A percentile compares a stretch with the other conserved stretches of the same genome.
Evolutionary conservation across 345 rosid species (phyloP).

Genomic region (Citrus sp.): DNA sequence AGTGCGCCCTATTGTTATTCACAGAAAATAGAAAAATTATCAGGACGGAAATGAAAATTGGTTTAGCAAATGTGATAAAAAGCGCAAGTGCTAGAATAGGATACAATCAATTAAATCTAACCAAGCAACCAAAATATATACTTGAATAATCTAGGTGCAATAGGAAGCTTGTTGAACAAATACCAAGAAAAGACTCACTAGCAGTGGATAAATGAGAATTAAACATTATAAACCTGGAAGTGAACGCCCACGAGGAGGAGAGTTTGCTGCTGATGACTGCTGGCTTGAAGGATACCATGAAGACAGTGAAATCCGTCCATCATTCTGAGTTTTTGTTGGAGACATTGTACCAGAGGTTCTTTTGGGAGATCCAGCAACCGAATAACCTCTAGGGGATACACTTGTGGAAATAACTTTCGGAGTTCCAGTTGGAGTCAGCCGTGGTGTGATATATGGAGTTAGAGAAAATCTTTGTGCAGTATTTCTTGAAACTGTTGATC

Average conservation of each 20-base stretch:
- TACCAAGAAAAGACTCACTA: background rate
- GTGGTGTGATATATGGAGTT: conserved; percentile 80
- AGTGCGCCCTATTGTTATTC: conserved; percentile 39
- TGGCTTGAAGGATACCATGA: conserved; percentile 92
- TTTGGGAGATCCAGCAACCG: conserved; percentile 65
- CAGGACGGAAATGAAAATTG: conserved; percentile 5
- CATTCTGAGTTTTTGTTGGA: conserved; percentile 60
- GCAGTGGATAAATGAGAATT: background rate
- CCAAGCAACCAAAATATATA: background rate
- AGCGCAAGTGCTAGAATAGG: background rate
- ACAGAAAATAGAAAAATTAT: background rate
- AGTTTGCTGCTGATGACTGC: conserved; percentile 84
- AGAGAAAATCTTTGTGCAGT: conserved; percentile 55
- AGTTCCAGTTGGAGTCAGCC: conserved; percentile 77
- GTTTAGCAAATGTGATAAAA: background rate
- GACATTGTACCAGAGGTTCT: conserved; percentile 62
- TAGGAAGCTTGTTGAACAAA: background rate
- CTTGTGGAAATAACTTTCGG: conserved; percentile 62
- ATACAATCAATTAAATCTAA: background rate
- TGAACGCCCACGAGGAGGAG: conserved; percentile 78
- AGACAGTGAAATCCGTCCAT: conserved; percentile 40
- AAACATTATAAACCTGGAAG: conserved; percentile 51
- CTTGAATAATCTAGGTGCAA: background rate
- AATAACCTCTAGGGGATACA: conserved; percentile 73
- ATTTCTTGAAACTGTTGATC: conserved; percentile 44